Percentiles rank a stretch among this genome's conserved stretches.
Evolutionary conservation across 2,329 filamentous ascomycete species (phyloP).

Genomic region (Coleophoma eucalyptorum): DNA sequence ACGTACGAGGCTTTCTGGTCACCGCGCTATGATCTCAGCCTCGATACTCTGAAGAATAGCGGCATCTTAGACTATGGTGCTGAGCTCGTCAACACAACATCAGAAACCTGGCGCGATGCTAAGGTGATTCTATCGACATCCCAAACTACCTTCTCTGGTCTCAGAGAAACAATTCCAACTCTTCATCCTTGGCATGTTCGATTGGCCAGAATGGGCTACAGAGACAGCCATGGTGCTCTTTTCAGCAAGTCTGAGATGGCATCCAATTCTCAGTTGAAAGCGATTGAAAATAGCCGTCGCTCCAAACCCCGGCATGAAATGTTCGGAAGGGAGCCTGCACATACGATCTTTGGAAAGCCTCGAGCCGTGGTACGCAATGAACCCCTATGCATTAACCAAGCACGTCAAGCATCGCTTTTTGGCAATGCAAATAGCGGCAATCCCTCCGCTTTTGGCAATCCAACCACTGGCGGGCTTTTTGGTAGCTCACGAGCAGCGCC

Average conservation of each 20-base stretch:
- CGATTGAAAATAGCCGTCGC: too few species aligned
- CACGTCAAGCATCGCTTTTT: too few species aligned
- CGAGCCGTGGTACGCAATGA: too few species aligned
- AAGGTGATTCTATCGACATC: constrained; percentile 42
- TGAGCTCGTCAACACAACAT: constrained; percentile 45
- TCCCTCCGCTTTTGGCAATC: too few species aligned
- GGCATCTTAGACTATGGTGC: constrained; percentile 44
- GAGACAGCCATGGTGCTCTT: constrained; percentile 11
- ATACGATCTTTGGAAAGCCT: too few species aligned
- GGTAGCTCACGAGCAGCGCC: background rate
- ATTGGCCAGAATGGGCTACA: constrained; percentile 25
- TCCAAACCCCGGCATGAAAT: too few species aligned
- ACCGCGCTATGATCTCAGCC: constrained; percentile 44
- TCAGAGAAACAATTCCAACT: constrained; percentile 42
- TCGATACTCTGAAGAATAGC: constrained; percentile 29
- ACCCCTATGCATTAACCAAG: too few species aligned
- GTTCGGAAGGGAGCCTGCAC: too few species aligned
- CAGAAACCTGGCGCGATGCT: constrained; percentile 43
- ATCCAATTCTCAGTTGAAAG: constrained; percentile 22
- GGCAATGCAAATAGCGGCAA: too few species aligned
- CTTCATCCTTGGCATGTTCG: constrained; percentile 43
- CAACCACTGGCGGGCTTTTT: too few species aligned
- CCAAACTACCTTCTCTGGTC: constrained; percentile 43
- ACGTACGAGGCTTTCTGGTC: constrained; percentile 37
- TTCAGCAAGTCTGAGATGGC: constrained; percentile 29